These are phyloP conservation scores for Colletotrichum higginsianum DNA, from an alignment of 2,329 filamentous ascomycete species.

Conservation along the genomic window DNA sequence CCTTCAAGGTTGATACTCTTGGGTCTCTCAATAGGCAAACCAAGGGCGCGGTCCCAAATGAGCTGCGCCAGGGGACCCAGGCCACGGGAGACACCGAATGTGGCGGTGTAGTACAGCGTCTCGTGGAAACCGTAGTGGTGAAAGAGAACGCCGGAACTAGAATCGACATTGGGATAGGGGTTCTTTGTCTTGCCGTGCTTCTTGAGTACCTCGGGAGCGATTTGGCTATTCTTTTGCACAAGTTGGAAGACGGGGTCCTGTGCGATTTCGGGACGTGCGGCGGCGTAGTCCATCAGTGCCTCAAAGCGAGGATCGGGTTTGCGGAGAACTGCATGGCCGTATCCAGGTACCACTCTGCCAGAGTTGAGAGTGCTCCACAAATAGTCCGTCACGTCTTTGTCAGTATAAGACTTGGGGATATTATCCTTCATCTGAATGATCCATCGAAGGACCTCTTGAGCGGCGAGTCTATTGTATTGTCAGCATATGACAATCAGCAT, in stretches of 20 bases:
- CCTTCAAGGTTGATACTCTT: conserved; percentile 97
- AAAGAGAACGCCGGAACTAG: conserved; percentile 93
- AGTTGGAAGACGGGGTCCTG: conserved; percentile 92
- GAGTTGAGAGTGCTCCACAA: conserved; percentile 95
- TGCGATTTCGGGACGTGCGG: conserved; percentile 86
- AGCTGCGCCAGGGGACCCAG: conserved; percentile 93
- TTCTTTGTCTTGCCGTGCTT: conserved; percentile 99
- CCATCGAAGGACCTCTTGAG: conserved; percentile 97
- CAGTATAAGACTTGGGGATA: conserved; percentile 83
- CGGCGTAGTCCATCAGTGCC: conserved; percentile 96
- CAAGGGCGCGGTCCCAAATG: conserved; percentile 95
- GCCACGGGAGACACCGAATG: conserved; percentile 78
- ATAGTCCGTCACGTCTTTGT: conserved; percentile 88
- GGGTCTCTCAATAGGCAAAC: conserved; percentile 94
- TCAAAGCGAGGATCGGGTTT: conserved; percentile 98
- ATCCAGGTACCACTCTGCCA: conserved; percentile 93
- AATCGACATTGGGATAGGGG: conserved; percentile 97
- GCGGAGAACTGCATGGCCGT: conserved; percentile 94
- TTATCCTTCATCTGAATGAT: conserved; percentile 94
- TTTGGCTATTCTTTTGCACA: conserved; percentile 91
- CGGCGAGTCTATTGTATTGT: conserved; percentile 76
- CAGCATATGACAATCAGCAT: conserved; percentile 7
- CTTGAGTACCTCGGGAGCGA: conserved; percentile 90
- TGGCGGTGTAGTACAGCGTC: conserved; percentile 92
- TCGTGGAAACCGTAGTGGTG: conserved; percentile 98